Evolutionary conservation across 176 grass and related monocot species (phyloP), one percentile per base, ranked within the genome.

Genomic region (Zoysia japonica): DNA sequence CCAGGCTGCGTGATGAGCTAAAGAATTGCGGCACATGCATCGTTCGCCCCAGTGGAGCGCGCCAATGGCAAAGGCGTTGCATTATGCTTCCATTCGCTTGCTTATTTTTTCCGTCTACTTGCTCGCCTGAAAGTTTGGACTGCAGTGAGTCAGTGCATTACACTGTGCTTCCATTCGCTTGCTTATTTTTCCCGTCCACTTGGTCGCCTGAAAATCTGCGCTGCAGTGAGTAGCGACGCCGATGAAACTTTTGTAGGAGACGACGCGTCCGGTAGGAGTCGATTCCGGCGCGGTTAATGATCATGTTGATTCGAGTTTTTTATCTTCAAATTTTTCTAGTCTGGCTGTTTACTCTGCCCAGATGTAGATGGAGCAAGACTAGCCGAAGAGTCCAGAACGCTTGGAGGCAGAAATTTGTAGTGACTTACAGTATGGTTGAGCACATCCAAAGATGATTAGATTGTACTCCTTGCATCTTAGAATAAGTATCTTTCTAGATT

Each of bases 121-220:
- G 28, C 28, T 28, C 28, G 28, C 28, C 28, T 28, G 0, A 28
- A 28, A 28, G 28, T 28, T 28, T 28, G 28, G 28, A 0, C 28
- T 28, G 28, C 28, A 28, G 28, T 28, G 28, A 28, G 28, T 28
- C 28, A 28, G 45, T 8, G 46, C 75, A 3, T n/a, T 3, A 28
- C 28, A 4, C 17, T 61, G 11, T 61, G 19, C 40, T 14, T 14
- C 15, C 3, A 9, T 20, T 48, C 3, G 43, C 45, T 41, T 8
- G 61, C 47, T 51, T 51, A 65, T 12, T 65, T 77, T 51, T 36
- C 42, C 3, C 37, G n/a, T 10, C 80, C 50, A 68, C 37, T 73
- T 83, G 53, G 36, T 36, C 59, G 36, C 20, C 12, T 66, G 37
- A 60, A 54, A 78, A 12, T 52, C 17, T 14, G 55, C 2, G 2